Evolutionary conservation across 2,329 filamentous ascomycete genomes (phyloP).

Genomic region (Monosporascus sp.): DNA sequence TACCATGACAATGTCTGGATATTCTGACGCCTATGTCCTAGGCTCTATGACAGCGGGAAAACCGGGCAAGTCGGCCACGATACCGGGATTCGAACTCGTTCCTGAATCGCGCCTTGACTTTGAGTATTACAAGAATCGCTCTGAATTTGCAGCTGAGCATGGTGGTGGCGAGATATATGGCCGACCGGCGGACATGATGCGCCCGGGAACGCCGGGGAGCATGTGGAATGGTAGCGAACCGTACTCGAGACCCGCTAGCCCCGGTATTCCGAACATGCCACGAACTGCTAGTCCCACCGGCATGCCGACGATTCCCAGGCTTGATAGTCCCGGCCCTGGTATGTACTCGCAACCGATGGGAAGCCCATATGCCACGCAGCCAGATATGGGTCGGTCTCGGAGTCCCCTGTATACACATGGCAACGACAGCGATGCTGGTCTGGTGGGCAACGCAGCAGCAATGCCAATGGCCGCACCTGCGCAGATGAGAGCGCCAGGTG

Average conservation of each 20-base stretch:
- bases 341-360: slow-evolving; percentile 19
- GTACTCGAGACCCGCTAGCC: slow-evolving; percentile 46
- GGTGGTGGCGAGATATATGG: slow-evolving; percentile 71
- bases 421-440: slow-evolving; percentile 48
- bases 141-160: slow-evolving; percentile 81
- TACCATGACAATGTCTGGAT: slow-evolving; percentile 57
- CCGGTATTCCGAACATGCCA: slow-evolving; percentile 28
- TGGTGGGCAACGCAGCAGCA: slow-evolving; percentile 47
- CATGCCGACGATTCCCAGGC: slow-evolving; percentile 16
- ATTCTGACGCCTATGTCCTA: slow-evolving; percentile 77
- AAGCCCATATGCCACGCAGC: slow-evolving; percentile 19
- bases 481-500: slow-evolving; percentile 18
- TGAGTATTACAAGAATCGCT: slow-evolving; percentile 82
- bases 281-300: slow-evolving; percentile 21
- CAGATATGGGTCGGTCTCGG: slow-evolving; percentile 28
- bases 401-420: slow-evolving; percentile 45
- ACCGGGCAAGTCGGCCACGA: slow-evolving; percentile 38
- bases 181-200: slow-evolving; percentile 49
- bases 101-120: slow-evolving; percentile 83
- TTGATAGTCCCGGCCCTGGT: slow-evolving; percentile 19
- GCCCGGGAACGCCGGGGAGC: slow-evolving; percentile 57
- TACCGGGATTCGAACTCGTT: slow-evolving; percentile 84
- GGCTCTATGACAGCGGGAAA: slow-evolving; percentile 64
- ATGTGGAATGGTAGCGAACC: slow-evolving; percentile 37
- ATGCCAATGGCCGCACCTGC: slow-evolving; percentile 39